Base-by-base conservation (phyloP, 1,139 yeast genomes). In the Blastobotrys petasosporus region DNA sequence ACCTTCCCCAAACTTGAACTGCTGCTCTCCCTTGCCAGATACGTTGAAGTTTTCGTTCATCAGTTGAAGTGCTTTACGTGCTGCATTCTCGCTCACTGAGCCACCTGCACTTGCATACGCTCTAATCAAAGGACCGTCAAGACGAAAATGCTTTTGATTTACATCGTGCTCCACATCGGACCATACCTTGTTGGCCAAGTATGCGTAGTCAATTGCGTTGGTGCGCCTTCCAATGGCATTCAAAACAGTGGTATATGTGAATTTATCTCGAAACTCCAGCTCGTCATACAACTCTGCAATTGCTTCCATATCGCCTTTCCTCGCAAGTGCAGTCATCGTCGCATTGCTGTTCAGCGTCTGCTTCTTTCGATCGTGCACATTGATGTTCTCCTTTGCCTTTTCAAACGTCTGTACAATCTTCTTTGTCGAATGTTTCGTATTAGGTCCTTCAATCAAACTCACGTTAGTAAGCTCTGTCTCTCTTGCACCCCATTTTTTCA, bases 401-500 rank as follows among this genome's bases (percentile, higher is more conserved):
- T 42, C 45, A 32, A 35, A 42, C 10, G 44, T 42, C 15, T 41
- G 31, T 12, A 51, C 32, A 7, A 48, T 35, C 11, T 44, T 32
- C 8, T 51, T 2, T 37, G 38, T 8, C 32, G 39, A 17, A 17
- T 39, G 7, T 13, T 17, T 17, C 11, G 42, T 11, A 11, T 15
- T 31, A 4, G 33, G 10, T 30, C 28, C 41, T 39, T 37, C 34
- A 28, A 17, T 17, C 10, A 49, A 29, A 20, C 47, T 42, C 20
- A 44, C 41, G 29, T 48, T 45, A 0, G 53, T 51, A 13, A 42
- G 41, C 25, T 46, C 51, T 20, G 48, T 50, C 20, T 51, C 55
- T 17, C 47, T 48, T 5, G 52, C 50, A 15, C 55, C 55, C 55
- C 55, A 52, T 39, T 52, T 48, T 39, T 48, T 48, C 51, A 48